Conservation (phyloP, 345 rosid species). For the Hibiscus mutabilis region DNA sequence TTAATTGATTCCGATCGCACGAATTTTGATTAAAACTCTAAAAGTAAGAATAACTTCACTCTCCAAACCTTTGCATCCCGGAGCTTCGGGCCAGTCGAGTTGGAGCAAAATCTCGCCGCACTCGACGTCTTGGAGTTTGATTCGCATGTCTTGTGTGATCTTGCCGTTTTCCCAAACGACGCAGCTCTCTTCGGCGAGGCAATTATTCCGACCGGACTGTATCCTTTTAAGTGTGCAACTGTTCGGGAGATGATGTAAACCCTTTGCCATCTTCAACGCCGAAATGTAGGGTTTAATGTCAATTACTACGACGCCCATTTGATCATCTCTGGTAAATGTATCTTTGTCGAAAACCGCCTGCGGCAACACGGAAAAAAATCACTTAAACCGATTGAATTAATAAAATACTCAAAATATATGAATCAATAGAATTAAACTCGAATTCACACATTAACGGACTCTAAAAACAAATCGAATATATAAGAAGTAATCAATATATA, state of each 20-base stretch:
- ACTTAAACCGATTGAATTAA: not conserved
- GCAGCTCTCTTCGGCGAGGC: conserved; percentile 50
- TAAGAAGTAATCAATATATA: not conserved
- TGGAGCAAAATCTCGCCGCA: conserved; percentile 58
- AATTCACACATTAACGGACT: too few species aligned
- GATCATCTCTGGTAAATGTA: conserved; percentile 58
- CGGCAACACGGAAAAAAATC: not conserved
- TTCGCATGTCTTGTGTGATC: conserved; percentile 48
- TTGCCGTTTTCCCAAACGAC: conserved; percentile 41
- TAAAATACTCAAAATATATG: not conserved
- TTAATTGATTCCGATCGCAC: too few species aligned
- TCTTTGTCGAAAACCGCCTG: conserved; percentile 75
- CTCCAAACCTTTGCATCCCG: conserved; percentile 27
- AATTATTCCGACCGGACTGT: conserved; percentile 37
- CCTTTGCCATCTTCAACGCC: conserved; percentile 40
- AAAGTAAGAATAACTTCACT: not conserved
- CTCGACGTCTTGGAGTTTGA: conserved; percentile 48
- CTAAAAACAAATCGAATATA: too few species aligned
- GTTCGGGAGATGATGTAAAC: conserved; percentile 36
- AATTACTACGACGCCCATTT: conserved; percentile 73
- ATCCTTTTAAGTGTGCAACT: conserved; percentile 47
- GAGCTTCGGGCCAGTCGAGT: conserved; percentile 53
- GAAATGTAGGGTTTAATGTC: conserved; percentile 50
- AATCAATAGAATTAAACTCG: too few species aligned
- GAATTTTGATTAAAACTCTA: too few species aligned